Percentiles rank a stretch among this genome's conserved stretches.
Evolutionary conservation across 768 basidiomycete genomes (phyloP).

Genomic region (Suillus ampliporus): DNA sequence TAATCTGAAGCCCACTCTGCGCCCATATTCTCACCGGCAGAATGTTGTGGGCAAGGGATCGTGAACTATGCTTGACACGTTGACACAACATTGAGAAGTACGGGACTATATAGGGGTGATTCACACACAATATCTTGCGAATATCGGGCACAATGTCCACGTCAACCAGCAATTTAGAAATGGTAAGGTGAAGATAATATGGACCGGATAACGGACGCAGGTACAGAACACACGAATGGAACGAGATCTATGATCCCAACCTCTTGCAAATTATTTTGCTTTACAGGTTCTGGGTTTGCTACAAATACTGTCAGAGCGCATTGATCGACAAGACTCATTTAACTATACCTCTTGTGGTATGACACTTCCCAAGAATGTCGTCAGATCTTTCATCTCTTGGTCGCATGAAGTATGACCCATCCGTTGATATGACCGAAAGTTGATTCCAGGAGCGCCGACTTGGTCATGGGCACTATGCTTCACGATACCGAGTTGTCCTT

Average conservation of each 20-base stretch:
- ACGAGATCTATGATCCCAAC: background rate
- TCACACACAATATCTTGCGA: background rate
- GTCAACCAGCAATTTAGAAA: conserved; percentile 5
- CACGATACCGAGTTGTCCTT: conserved; percentile 20
- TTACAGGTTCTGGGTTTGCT: background rate
- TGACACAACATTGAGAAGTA: background rate
- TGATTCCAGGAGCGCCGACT: conserved; percentile 3
- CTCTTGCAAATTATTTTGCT: background rate
- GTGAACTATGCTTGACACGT: background rate
- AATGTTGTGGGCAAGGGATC: background rate
- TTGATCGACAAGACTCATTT: background rate
- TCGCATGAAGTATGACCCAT: conserved; percentile 20
- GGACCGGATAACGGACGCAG: background rate
- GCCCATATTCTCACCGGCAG: background rate
- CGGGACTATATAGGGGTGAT: background rate
- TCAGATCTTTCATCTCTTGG: conserved; percentile 23
- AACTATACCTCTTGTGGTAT: conserved; percentile 14
- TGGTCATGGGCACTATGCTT: background rate
- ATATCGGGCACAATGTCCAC: conserved; percentile 5
- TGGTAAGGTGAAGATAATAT: background rate
- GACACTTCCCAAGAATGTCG: conserved; percentile 23
- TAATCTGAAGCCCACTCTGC: background rate
- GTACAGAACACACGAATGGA: background rate
- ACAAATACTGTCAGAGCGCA: background rate
- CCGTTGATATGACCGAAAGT: conserved; percentile 9